phyloP scores from a whole-genome alignment of 106 monocot species.

The Amphibolis antarctica region DNA sequence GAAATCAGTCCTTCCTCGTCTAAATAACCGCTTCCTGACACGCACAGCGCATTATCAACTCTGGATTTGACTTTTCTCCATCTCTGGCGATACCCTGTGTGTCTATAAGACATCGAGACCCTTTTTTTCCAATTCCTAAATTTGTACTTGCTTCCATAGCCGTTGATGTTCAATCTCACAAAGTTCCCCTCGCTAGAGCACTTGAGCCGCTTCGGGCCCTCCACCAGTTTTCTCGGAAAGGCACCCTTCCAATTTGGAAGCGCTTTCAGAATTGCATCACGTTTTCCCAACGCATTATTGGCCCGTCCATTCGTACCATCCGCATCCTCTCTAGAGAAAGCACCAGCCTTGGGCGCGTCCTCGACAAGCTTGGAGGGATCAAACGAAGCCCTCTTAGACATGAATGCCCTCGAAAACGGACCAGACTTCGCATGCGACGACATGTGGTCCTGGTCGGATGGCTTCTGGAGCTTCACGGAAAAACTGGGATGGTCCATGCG shows the following conservation, averaged over 20 bases:
- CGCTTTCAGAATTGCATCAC: slow-evolving; percentile 3
- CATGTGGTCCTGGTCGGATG: slow-evolving; percentile 6
- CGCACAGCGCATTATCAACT: not conserved
- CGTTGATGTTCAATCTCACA: slow-evolving; percentile 76
- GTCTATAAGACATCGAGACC: slow-evolving; percentile 2
- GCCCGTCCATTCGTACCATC: not conserved
- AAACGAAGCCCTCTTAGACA: slow-evolving; percentile 39
- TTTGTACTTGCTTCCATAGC: slow-evolving; percentile 35
- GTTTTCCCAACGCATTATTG: not conserved
- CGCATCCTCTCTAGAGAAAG: not conserved
- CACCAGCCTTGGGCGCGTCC: not conserved
- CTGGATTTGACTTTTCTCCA: slow-evolving; percentile 2
- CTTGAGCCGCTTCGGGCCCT: slow-evolving; percentile 20
- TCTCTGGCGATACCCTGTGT: slow-evolving; percentile 23
- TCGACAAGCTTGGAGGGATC: slow-evolving; percentile 29
- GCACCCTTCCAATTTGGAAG: slow-evolving; percentile 21
- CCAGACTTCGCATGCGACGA: slow-evolving; percentile 10
- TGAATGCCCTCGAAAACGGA: slow-evolving; percentile 55
- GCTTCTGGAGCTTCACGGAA: slow-evolving; percentile 12
- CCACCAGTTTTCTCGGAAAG: not conserved
- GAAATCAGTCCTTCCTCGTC: slow-evolving; percentile 22
- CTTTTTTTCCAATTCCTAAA: slow-evolving; percentile 30
- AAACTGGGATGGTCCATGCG: slow-evolving; percentile 25
- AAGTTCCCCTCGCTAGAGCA: slow-evolving; percentile 58
- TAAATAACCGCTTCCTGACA: not conserved